These are phyloP conservation scores for Tephrocybe sp. DNA, from an alignment of 768 basidiomycete genomes.

Conservation along the genomic window DNA sequence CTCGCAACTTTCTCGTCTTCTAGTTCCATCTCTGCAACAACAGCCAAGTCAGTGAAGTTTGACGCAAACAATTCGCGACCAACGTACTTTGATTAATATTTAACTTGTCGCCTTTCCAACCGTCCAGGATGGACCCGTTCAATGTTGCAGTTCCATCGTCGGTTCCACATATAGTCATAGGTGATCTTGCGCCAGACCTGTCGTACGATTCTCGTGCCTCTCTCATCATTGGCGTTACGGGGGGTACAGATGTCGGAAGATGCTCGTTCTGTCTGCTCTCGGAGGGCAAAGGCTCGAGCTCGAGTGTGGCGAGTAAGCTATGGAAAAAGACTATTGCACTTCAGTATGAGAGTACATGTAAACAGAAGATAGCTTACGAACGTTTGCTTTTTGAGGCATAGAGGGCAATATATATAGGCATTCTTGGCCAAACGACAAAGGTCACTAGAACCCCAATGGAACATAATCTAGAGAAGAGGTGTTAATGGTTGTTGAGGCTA, in stretches of 20 bases:
- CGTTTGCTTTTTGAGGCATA: constrained; percentile 12
- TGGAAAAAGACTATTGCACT: constrained; percentile 3
- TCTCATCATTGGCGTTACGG: neutral
- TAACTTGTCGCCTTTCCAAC: too few species aligned
- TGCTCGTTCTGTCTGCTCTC: neutral
- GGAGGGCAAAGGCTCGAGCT: neutral
- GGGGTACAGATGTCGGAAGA: neutral
- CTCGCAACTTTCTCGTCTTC: too few species aligned
- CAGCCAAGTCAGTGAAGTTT: neutral
- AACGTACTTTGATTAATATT: too few species aligned
- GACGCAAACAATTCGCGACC: neutral
- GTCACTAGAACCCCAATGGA: constrained; percentile 10
- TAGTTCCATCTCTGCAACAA: too few species aligned
- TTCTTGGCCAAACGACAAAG: constrained; percentile 10
- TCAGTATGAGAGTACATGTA: neutral
- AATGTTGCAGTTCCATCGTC: neutral
- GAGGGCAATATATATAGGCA: constrained; percentile 9
- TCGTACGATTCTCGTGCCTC: neutral
- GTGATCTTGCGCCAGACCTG: neutral
- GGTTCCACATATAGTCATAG: neutral
- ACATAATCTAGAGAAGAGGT: neutral
- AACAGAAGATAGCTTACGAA: neutral
- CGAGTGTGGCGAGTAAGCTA: constrained; percentile 4
- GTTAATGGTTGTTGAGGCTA: neutral
- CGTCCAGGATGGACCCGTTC: neutral